Conservation (phyloP, 768 basidiomycete genomes). For the Termitomyces sp. region DNA sequence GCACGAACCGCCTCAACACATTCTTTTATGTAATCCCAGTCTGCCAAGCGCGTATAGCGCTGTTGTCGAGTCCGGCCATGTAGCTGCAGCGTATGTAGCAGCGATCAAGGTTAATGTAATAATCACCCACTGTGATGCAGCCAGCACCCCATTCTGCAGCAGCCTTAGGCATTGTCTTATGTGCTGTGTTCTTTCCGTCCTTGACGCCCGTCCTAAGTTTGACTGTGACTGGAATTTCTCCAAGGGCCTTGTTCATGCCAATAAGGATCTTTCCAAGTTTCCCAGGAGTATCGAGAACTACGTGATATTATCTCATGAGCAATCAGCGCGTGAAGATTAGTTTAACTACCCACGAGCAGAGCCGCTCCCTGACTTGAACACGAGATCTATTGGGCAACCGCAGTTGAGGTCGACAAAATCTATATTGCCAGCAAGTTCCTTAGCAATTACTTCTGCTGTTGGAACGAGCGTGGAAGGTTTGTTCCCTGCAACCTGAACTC, state of each 20-base stretch:
- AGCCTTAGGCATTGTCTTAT: conserved; percentile 86
- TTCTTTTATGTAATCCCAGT: conserved; percentile 90
- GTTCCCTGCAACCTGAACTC: conserved; percentile 89
- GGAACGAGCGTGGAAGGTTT: conserved; percentile 76
- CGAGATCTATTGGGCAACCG: conserved; percentile 96
- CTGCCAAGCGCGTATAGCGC: conserved; percentile 86
- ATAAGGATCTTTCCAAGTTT: conserved; percentile 83
- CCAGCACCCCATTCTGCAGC: conserved; percentile 43
- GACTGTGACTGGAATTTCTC: conserved; percentile 87
- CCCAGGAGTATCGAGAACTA: conserved; percentile 79
- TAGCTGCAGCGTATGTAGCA: conserved; percentile 45
- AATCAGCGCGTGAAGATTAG: neutral
- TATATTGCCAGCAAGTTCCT: conserved; percentile 57
- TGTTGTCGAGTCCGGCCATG: conserved; percentile 95
- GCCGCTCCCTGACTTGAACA: conserved; percentile 88
- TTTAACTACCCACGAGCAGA: conserved; percentile 64
- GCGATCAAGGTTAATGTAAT: neutral
- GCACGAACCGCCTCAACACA: conserved; percentile 80
- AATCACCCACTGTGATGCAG: conserved; percentile 36
- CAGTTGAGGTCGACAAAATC: conserved; percentile 96
- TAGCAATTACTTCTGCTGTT: conserved; percentile 75
- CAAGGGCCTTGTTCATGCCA: conserved; percentile 89
- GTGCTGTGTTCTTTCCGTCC: conserved; percentile 79
- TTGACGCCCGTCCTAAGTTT: conserved; percentile 93
- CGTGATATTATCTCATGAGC: neutral